Evolutionary conservation across 192 early-diverging fungal genomes (phyloP).

Genomic region (Dissophora globulifera): DNA sequence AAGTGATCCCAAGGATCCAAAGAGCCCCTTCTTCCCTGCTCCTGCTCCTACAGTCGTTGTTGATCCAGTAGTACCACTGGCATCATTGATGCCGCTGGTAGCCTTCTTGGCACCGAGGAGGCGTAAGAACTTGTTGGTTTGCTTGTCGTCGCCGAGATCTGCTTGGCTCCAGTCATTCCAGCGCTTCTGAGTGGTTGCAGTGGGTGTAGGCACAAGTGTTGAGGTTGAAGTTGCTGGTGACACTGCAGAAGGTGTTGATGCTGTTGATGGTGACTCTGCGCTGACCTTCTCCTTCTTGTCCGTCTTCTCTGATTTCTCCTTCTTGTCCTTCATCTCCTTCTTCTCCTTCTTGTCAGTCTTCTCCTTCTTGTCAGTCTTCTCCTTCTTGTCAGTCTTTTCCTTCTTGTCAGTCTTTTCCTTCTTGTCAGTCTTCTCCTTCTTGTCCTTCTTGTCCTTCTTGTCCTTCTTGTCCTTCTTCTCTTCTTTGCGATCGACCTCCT

Average conservation of each 20-base stretch:
- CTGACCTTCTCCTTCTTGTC: constrained; percentile 19
- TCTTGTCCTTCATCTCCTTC: constrained; percentile 13
- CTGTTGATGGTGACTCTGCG: constrained; percentile 4
- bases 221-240: background rate
- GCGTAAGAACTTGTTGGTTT: constrained; percentile 72
- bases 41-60: constrained; percentile 9
- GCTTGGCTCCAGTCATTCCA: constrained; percentile 77
- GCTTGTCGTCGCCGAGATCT: constrained; percentile 61
- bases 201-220: constrained; percentile 10
- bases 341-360: constrained; percentile 9
- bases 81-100: background rate
- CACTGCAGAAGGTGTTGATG: background rate
- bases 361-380: constrained; percentile 7
- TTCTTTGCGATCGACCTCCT: background rate
- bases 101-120: constrained; percentile 67
- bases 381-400: constrained; percentile 21
- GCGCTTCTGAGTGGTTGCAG: constrained; percentile 28
- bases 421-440: constrained; percentile 21
- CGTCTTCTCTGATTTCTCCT: constrained; percentile 21
- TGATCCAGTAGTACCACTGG: background rate
- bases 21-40: constrained; percentile 48
- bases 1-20: constrained; percentile 47
- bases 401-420: constrained; percentile 24
- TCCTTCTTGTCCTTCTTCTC: constrained; percentile 2
- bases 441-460: background rate